phyloP scores from a whole-genome alignment of 108 stramenopile species.

The Nannochloropsis gaditana region DNA sequence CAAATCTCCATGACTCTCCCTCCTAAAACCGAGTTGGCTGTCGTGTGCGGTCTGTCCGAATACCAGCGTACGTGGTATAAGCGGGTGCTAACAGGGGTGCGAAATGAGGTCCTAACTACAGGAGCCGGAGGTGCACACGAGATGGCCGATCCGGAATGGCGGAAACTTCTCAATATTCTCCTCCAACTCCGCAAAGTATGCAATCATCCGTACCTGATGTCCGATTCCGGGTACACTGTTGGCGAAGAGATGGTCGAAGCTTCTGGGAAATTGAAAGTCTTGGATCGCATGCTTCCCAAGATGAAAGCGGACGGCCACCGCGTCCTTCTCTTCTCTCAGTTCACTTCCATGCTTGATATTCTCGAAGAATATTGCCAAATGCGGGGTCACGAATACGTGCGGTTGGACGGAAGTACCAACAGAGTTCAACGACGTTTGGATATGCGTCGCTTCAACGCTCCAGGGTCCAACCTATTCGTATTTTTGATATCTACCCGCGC shows the following conservation, averaged over 20 bases:
- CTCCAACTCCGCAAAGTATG: conserved; percentile 56
- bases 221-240: conserved; percentile 26
- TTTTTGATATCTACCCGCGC: conserved; percentile 52
- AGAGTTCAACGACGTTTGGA: conserved; percentile 46
- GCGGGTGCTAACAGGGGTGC: conserved; percentile 29
- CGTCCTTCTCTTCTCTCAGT: conserved; percentile 56
- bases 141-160: not conserved
- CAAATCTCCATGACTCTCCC: conserved; percentile 70
- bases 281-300: conserved; percentile 53
- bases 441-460: conserved; percentile 50
- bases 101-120: conserved; percentile 18
- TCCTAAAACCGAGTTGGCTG: not conserved
- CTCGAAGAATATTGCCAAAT: conserved; percentile 49
- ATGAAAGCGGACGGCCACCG: conserved; percentile 49
- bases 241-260: conserved; percentile 50
- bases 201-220: conserved; percentile 53
- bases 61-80: conserved; percentile 93
- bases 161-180: conserved; percentile 53
- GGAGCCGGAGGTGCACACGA: not conserved
- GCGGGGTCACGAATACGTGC: conserved; percentile 43
- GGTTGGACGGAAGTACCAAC: conserved; percentile 66
- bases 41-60: conserved; percentile 64
- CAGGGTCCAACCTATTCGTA: conserved; percentile 36
- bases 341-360: conserved; percentile 56
- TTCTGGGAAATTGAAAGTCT: conserved; percentile 53